Evolutionary conservation across 306 rosid genomes (phyloP).

Genomic region (Prunus dulcis): DNA sequence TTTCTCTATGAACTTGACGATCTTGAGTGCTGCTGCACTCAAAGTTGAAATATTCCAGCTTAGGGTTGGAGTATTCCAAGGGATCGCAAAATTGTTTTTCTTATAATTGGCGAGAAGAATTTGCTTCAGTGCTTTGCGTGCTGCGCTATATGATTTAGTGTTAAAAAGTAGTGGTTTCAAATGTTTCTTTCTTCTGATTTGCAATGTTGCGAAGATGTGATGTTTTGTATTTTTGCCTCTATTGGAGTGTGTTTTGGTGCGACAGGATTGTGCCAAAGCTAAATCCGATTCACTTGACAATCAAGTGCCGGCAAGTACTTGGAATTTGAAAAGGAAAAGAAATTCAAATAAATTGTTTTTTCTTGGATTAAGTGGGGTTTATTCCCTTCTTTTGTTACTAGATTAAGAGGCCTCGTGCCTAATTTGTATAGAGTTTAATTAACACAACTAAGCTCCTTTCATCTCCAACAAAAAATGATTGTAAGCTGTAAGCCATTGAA

Average conservation of each 20-base stretch:
- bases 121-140: constrained; percentile 34
- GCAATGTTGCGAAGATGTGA: not conserved
- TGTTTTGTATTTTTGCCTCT: not conserved
- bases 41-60: constrained; percentile 36
- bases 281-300: too few species aligned
- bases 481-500: too few species aligned
- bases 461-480: too few species aligned
- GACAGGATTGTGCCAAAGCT: not conserved
- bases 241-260: not conserved
- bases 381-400: too few species aligned
- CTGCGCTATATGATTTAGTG: constrained; percentile 19
- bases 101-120: constrained; percentile 38
- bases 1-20: constrained; percentile 36
- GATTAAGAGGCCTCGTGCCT: too few species aligned
- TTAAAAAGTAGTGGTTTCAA: not conserved
- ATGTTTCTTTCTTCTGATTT: not conserved
- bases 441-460: too few species aligned
- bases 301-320: too few species aligned
- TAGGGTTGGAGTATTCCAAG: constrained; percentile 35
- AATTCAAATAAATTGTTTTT: too few species aligned
- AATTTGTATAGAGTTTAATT: too few species aligned
- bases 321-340: too few species aligned
- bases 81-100: constrained; percentile 39
- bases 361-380: too few species aligned
- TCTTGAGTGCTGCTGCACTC: constrained; percentile 29